Base-by-base conservation (phyloP, 2,329 filamentous ascomycete genomes). In the Trichoderma lentiforme region DNA sequence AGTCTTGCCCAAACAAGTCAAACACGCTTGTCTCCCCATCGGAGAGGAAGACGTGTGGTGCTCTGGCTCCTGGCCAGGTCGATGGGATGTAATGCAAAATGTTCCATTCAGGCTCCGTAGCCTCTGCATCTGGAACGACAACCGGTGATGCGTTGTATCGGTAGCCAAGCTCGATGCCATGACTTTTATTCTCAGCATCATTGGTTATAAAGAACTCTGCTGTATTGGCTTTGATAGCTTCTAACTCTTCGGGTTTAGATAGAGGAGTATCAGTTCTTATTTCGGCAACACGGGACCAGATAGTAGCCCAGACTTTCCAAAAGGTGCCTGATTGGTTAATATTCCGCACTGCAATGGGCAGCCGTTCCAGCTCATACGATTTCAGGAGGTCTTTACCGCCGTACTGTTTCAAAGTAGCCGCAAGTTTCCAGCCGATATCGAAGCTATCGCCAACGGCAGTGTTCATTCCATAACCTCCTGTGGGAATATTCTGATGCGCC, bases 401-500 rank as follows among this genome's bases (percentile, higher is more conserved):
- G 2, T 71, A 67, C 2, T 73, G 73, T 11, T 75, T 74, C 53
- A 78, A 60, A 1, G 78, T 76, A 6, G 75, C 74, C 3, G 76
- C 80, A 1, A 82, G 74, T 65, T 81, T 81, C 80, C 81, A 82
- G 4, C 76, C 80, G 0, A 82, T 70, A 64, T 81, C 79, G 32
- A 80, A 74, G 15, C 79, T 76, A 67, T 82, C 81, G 4, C 79
- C 79, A 3, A 82, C 78, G 2, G 79, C 80, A 1, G 78, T 80
- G 73, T 82, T 82, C 79, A 82, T 80, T 2, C 81, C 81, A 66
- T 82, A 80, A 0, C 80, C 81, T 8, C 81, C 81, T 18, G 76
- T 77, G 0, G 81, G 81, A 21, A 76, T 78, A 70, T 81, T 80
- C 5, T 80, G 77, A 56, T 82, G 81, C 8, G 81, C 81, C 5